phyloP scores from a whole-genome alignment of 352 stramenopile species.

The Phytophthora brassicae region DNA sequence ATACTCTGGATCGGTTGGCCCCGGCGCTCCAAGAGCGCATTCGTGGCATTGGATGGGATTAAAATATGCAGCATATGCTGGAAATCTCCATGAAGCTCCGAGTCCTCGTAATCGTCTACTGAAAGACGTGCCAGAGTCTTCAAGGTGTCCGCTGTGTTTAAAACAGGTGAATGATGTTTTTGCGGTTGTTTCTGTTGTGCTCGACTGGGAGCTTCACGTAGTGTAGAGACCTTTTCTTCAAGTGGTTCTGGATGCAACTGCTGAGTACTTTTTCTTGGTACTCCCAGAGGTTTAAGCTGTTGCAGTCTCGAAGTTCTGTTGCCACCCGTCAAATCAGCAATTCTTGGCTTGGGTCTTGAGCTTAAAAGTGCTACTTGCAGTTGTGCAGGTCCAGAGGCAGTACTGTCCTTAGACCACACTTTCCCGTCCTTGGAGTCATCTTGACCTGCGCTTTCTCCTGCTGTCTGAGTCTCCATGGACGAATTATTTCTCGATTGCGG shows the following conservation, averaged over 20 bases:
- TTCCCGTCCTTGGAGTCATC: background rate
- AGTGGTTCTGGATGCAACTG: slow-evolving; percentile 1
- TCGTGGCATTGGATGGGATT: slow-evolving; percentile 52
- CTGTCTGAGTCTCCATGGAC: background rate
- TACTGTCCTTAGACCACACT: background rate
- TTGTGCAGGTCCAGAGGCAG: background rate
- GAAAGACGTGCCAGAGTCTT: slow-evolving; percentile 29
- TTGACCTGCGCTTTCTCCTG: slow-evolving; percentile 1
- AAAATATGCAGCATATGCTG: slow-evolving; percentile 65
- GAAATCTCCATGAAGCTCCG: slow-evolving; percentile 56
- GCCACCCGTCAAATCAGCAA: slow-evolving; percentile 11
- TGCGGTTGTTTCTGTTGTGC: slow-evolving; percentile 12
- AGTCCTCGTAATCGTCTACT: slow-evolving; percentile 56
- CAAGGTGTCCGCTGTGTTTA: slow-evolving; percentile 7
- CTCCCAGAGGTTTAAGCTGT: slow-evolving; percentile 21
- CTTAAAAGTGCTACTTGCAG: slow-evolving; percentile 16
- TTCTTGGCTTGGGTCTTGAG: slow-evolving; percentile 10
- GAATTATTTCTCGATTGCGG: background rate
- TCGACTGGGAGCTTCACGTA: slow-evolving; percentile 5
- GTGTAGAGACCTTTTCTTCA: slow-evolving; percentile 5
- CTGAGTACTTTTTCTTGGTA: slow-evolving; percentile 7
- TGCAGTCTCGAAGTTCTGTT: slow-evolving; percentile 10
- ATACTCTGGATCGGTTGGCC: slow-evolving; percentile 55
- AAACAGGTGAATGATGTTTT: background rate
- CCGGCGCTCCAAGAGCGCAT: slow-evolving; percentile 51